Base-by-base conservation (phyloP, 1,139 yeast genomes). In the Wickerhamomyces sp. region DNA sequence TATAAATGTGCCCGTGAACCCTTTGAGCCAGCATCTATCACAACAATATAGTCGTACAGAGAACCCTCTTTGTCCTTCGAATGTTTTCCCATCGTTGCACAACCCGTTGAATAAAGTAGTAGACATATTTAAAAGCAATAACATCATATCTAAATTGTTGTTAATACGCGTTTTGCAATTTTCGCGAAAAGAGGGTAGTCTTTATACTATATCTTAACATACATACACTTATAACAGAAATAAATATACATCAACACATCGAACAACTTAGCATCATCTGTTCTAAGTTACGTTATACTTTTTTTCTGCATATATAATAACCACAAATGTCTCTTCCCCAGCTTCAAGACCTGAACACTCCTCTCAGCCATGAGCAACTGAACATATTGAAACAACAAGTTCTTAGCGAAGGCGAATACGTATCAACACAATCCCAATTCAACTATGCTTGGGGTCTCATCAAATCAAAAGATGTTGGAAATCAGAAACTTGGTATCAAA, bases 361-460 rank as follows among this genome's bases (percentile, higher is more conserved):
- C 96, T 0, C 74, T 92, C 31, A 71, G 90, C 1, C 72, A 76
- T 3, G 85, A 82, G 44, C 95, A 92, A 57, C 70, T 94, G 35
- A 80, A 76, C 15, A 74, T 89, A 4, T 72, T 92, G 31, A 79
- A 77, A 45, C 76, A 81, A 53, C 97, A 90, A 53, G 87, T 88
- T 34, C 76, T 80, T 27, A 70, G 83, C 2, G 98, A 94, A 59
- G 81, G 85, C 30, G 95, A 94, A 9, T 68, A 74, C 37, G 90
- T 88, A 1, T 72, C 89, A 0, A 72, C 87, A 0, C 97, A 88
- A 60, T 83, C 96, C 4, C 76, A 80, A 43, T 94, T 94, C 71
- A 94, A 92, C 62, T 87, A 86, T 55, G 95, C 97, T 1, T 94
- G 99, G 98, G 98, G 95, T 1, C 68, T 92, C 39, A 77, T 94